Base-by-base conservation (phyloP, 371 early-diverging fungal genomes). In the Mortierella sp. region DNA sequence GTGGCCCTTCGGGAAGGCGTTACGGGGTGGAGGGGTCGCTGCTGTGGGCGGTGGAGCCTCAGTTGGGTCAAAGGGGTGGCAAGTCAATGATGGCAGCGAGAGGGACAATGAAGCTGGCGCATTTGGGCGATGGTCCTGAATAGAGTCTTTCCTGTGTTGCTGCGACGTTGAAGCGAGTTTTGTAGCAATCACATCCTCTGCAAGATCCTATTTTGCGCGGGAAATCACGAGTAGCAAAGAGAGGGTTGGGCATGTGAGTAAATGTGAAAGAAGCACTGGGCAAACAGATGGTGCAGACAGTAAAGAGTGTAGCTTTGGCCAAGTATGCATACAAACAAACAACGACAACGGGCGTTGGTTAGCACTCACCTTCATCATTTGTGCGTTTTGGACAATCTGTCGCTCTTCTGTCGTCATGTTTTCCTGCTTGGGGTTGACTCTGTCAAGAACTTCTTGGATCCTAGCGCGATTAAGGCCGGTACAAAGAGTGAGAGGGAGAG, bases 281-380 rank as follows among this genome's bases (percentile, higher is more conserved):
- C 67, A 40, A 40, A 40, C 43, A 67, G 37, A 37, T 67, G 67
- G 10, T 67, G 67, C 24, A 37, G 40, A 21, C 40, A 67, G 40
- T 67, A 67, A 40, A 10, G 34, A 67, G 40, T 6, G n/a, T 34
- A 28, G 5, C 4, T 55, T 26, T 34, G 14, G 13, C 11, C 16
- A 26, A 40, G 53, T 16, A 24, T 43, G n/a, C 54, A 57, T 54
- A 57, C 21, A 40, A 19, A 21, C 21, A 40, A 19, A 28, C 51
- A 54, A 31, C 19, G n/a, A n/a, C n/a, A n/a, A n/a, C n/a, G n/a
- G n/a, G n/a, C n/a, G n/a, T n/a, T n/a, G n/a, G n/a, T n/a, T 3
- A 8, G 6, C 61, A 61, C 83, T 43, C 24, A 84, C 84, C 84
- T 78, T 84, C 84, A 84, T 78, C 75, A 78, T 84, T 50, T 80